Evolutionary conservation across 2,329 filamentous ascomycete species (phyloP).

Genomic region (Fusarium verrucosum): DNA sequence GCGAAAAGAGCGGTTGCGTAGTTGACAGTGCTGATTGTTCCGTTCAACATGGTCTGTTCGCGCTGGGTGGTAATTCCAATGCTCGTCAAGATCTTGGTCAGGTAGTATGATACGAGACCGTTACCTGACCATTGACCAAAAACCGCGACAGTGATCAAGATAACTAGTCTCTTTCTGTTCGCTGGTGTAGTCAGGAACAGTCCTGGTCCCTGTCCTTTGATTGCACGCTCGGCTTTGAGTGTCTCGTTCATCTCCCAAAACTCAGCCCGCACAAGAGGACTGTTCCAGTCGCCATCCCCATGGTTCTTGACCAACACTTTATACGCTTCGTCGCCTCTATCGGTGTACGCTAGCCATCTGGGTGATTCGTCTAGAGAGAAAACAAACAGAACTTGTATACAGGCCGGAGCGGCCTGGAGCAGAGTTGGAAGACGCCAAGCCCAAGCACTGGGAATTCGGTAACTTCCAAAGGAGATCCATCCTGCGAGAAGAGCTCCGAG

Average conservation of each 20-base stretch:
- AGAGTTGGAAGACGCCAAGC: constrained; percentile 33
- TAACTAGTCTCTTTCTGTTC: constrained; percentile 46
- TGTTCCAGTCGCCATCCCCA: constrained; percentile 56
- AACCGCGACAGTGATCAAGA: constrained; percentile 52
- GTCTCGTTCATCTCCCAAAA: constrained; percentile 34
- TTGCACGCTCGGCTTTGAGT: constrained; percentile 8
- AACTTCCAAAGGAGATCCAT: constrained; percentile 27
- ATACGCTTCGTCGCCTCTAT: constrained; percentile 13
- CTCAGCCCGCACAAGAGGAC: constrained; percentile 45
- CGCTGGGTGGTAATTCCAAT: constrained; percentile 25
- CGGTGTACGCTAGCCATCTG: constrained; percentile 21
- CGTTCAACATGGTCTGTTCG: constrained; percentile 22
- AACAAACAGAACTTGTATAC: constrained; percentile 19
- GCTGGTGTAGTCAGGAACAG: constrained; percentile 34
- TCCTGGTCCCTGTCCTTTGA: constrained; percentile 10
- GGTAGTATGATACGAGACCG: constrained; percentile 44
- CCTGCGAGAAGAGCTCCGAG: constrained; percentile 16
- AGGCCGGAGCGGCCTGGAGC: constrained; percentile 20
- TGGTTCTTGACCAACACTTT: constrained; percentile 17
- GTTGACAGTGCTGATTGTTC: constrained; percentile 24
- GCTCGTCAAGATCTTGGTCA: constrained; percentile 40
- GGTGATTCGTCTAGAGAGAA: constrained; percentile 30
- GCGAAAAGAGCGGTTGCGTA: constrained; percentile 17
- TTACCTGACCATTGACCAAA: constrained; percentile 54
- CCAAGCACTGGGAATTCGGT: constrained; percentile 12